Percentiles rank a stretch among this genome's conserved stretches.
phyloP scores from a whole-genome alignment of 1,284 basidiomycete genomes.

The Fomitiporia mediterranea region DNA sequence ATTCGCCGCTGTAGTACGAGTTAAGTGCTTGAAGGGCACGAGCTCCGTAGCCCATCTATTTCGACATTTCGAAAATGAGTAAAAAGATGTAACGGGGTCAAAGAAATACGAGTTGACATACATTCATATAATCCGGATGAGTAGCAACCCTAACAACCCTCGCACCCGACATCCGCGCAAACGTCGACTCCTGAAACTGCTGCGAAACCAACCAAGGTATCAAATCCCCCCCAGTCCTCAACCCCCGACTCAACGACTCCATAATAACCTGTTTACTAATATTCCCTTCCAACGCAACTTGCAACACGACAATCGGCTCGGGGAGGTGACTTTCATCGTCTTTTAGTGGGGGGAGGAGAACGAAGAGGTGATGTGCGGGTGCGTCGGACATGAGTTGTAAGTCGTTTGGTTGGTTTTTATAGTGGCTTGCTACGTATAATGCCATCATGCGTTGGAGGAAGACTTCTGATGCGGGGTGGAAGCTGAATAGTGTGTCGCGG shows the following conservation, averaged over 20 bases:
- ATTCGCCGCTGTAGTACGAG: slow-evolving; percentile 89
- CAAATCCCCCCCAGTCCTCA: slow-evolving; percentile 90
- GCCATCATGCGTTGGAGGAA: slow-evolving; percentile 99
- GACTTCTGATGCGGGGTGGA: slow-evolving; percentile 93
- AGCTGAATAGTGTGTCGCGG: slow-evolving; percentile 95
- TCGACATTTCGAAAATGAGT: slow-evolving; percentile 7
- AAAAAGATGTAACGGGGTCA: slow-evolving; percentile 13
- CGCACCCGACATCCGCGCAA: slow-evolving; percentile 89
- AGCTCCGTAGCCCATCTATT: slow-evolving; percentile 98
- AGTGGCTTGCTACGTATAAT: slow-evolving; percentile 94
- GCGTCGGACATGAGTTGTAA: slow-evolving; percentile 96
- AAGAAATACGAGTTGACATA: slow-evolving; percentile 35
- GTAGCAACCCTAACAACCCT: slow-evolving; percentile 92
- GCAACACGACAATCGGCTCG: slow-evolving; percentile 91
- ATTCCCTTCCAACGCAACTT: slow-evolving; percentile 94
- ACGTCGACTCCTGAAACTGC: slow-evolving; percentile 96
- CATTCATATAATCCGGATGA: slow-evolving; percentile 92
- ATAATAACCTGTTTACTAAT: slow-evolving; percentile 86
- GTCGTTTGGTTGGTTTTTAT: slow-evolving; percentile 99
- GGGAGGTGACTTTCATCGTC: slow-evolving; percentile 84
- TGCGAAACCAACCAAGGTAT: slow-evolving; percentile 97
- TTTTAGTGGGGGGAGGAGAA: slow-evolving; percentile 87
- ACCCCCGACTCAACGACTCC: slow-evolving; percentile 78
- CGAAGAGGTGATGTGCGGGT: slow-evolving; percentile 95
- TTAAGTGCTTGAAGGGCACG: slow-evolving; percentile 85